phyloP scores from a whole-genome alignment of 1,284 basidiomycete genomes.

The Erythrobasidium hasegawianum region DNA sequence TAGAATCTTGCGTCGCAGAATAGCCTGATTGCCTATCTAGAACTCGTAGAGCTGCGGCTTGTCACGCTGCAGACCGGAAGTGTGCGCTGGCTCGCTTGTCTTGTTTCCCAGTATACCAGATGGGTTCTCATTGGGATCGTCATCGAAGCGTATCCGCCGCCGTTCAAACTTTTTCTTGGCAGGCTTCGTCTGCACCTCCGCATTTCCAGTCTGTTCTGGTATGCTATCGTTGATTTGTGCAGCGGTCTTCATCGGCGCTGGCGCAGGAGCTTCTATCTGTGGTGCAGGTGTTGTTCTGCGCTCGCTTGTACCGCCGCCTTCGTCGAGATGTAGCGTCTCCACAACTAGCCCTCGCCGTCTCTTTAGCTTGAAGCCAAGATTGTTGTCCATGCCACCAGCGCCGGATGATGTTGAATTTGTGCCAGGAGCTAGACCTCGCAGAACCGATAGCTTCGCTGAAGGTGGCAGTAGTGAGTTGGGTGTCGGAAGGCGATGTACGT shows the following conservation, averaged over 20 bases:
- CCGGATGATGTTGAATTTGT: slow-evolving; percentile 57
- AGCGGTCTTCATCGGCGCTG: slow-evolving; percentile 4
- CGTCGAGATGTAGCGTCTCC: slow-evolving; percentile 87
- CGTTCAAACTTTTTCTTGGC: slow-evolving; percentile 35
- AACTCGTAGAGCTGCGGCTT: slow-evolving; percentile 54
- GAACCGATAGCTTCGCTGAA: slow-evolving; percentile 68
- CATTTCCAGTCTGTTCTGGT: slow-evolving; percentile 32
- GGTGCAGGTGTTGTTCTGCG: slow-evolving; percentile 63
- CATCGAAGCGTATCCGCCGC: slow-evolving; percentile 38
- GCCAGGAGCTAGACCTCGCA: slow-evolving; percentile 58
- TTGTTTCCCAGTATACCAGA: slow-evolving; percentile 16
- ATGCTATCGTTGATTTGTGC: slow-evolving; percentile 40
- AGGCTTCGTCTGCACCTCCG: slow-evolving; percentile 27
- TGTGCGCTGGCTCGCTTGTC: not conserved
- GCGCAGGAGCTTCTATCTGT: slow-evolving; percentile 33
- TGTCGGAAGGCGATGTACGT: slow-evolving; percentile 67
- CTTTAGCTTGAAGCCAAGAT: slow-evolving; percentile 89
- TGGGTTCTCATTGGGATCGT: slow-evolving; percentile 30
- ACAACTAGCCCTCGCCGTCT: slow-evolving; percentile 73
- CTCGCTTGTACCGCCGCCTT: slow-evolving; percentile 86
- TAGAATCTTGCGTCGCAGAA: not conserved
- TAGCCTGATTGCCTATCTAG: slow-evolving; percentile 41
- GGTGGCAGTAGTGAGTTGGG: slow-evolving; percentile 65
- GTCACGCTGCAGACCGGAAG: slow-evolving; percentile 46
- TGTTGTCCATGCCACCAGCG: slow-evolving; percentile 67